A percentile compares a stretch with the other conserved stretches of the same genome.
phyloP scores from a whole-genome alignment of 73 alveolate species.

The Tetrahymena borealis region DNA sequence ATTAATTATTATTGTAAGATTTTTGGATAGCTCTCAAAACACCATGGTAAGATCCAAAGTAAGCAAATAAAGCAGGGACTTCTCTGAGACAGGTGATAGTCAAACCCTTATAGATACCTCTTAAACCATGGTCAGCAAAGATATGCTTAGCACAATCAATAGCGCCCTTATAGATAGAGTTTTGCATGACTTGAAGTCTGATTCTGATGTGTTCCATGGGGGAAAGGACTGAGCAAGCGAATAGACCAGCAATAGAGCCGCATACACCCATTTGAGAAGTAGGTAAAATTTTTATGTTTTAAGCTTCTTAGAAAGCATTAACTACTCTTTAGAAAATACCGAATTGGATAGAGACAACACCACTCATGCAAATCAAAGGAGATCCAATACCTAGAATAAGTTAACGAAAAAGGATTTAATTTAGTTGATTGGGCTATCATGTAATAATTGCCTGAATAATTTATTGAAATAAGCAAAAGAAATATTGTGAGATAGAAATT shows the following conservation, averaged over 20 bases:
- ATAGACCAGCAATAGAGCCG: slow-evolving; percentile 6
- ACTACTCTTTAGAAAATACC: slow-evolving; percentile 12
- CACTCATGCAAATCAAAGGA: background rate
- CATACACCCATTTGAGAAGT: slow-evolving; percentile 13
- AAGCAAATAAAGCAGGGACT: slow-evolving; percentile 13
- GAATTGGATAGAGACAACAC: slow-evolving; percentile 5
- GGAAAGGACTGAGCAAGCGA: background rate
- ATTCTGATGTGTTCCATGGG: slow-evolving; percentile 27
- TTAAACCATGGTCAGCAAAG: slow-evolving; percentile 17
- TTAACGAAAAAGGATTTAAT: background rate
- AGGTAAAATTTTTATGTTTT: slow-evolving; percentile 2
- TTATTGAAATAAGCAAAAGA: too few species aligned
- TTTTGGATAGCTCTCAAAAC: background rate
- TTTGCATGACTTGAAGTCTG: slow-evolving; percentile 4
- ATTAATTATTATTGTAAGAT: background rate
- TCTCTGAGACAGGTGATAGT: slow-evolving; percentile 34
- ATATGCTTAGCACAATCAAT: slow-evolving; percentile 11
- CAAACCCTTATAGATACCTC: slow-evolving; percentile 43
- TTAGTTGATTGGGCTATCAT: too few species aligned
- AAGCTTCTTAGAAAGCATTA: slow-evolving; percentile 11
- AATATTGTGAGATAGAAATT: too few species aligned
- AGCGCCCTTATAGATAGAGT: background rate
- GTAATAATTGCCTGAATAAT: too few species aligned
- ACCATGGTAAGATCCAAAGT: slow-evolving; percentile 17
- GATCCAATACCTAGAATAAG: background rate